These are phyloP conservation scores for Dalbergia cultrata DNA, from an alignment of 306 rosid genomes.

Conservation along the genomic window DNA sequence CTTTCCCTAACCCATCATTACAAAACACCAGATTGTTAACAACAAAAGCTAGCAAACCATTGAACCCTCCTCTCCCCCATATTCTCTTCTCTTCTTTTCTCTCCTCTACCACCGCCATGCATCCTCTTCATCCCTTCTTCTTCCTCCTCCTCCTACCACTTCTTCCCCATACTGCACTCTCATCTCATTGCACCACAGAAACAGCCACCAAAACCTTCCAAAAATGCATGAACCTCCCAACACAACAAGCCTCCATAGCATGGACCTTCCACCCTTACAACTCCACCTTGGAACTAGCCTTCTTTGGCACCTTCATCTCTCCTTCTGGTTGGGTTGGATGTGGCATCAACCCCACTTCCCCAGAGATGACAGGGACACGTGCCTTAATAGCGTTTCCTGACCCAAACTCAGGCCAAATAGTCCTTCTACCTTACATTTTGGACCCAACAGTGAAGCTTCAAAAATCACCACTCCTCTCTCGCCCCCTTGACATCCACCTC, in stretches of 20 bases:
- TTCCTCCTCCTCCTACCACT: conserved; percentile 48
- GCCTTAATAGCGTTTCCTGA: conserved; percentile 85
- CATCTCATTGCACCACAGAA: conserved; percentile 78
- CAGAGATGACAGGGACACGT: conserved; percentile 87
- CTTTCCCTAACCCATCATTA: conserved; percentile 44
- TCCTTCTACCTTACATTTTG: conserved; percentile 76
- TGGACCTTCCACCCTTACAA: conserved; percentile 91
- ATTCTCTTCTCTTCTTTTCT: background rate
- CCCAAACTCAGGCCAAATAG: conserved; percentile 82
- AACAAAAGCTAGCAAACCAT: conserved; percentile 54
- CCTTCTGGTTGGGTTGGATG: conserved; percentile 99
- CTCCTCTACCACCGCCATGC: conserved; percentile 49
- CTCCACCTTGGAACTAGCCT: conserved; percentile 76
- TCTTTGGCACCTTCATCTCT: conserved; percentile 90
- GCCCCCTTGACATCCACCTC: conserved; percentile 77
- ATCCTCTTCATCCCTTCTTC: conserved; percentile 48
- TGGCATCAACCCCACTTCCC: conserved; percentile 84
- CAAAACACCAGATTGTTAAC: conserved; percentile 49
- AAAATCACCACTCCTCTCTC: conserved; percentile 79
- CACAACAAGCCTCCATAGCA: conserved; percentile 94
- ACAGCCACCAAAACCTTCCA: conserved; percentile 68
- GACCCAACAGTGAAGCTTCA: conserved; percentile 88
- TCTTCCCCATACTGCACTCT: conserved; percentile 50
- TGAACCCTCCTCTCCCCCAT: conserved; percentile 27
- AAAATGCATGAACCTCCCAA: conserved; percentile 86